Conservation (phyloP, 208 protist species). For the Entamoeba dispar region DNA sequence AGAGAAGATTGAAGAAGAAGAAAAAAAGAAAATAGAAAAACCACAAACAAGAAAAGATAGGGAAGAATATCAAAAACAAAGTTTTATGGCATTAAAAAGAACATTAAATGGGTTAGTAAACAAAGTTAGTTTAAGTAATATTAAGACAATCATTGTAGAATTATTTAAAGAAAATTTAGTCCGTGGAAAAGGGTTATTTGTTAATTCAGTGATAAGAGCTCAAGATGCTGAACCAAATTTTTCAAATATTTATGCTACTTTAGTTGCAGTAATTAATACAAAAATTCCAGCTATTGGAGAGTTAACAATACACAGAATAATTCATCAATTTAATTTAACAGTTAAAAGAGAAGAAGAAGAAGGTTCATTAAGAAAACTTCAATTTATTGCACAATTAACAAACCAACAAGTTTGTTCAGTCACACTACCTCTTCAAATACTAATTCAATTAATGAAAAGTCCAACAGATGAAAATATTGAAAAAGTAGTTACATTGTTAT, state of each 20-base stretch:
- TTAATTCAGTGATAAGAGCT: not conserved
- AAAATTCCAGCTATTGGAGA: constrained; percentile 50
- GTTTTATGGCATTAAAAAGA: not conserved
- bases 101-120: not conserved
- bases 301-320: not conserved
- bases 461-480: not conserved
- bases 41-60: not conserved
- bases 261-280: constrained; percentile 81
- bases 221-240: constrained; percentile 67
- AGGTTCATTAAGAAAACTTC: not conserved
- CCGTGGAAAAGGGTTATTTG: not conserved
- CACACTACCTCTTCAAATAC: not conserved
- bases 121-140: not conserved
- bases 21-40: not conserved
- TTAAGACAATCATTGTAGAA: not conserved
- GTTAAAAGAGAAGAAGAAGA: not conserved
- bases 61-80: not conserved
- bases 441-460: not conserved
- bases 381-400: not conserved
- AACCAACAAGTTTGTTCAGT: not conserved
- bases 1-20: not conserved
- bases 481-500: not conserved
- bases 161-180: constrained; percentile 2
- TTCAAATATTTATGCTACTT: constrained; percentile 70
- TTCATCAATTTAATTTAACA: not conserved